Conservation (phyloP, 441 rosid genomes). For the Euphorbia corollata region DNA sequence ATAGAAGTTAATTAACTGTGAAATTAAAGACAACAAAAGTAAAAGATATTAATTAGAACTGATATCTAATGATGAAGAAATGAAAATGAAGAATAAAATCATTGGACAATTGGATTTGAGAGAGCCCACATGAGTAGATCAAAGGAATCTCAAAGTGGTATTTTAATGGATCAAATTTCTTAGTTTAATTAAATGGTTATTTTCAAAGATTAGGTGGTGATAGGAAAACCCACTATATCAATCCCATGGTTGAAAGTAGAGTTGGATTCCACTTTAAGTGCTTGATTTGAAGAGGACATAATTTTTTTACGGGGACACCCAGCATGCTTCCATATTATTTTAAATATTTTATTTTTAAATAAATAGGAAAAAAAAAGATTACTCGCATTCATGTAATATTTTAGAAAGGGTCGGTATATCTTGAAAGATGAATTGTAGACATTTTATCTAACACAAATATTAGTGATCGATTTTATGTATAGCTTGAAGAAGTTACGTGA, state of each 20-base stretch:
- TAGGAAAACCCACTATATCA: conserved; percentile 59
- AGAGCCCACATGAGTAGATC: conserved; percentile 38
- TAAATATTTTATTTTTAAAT: too few relatives aligned
- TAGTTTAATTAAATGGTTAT: conserved; percentile 30
- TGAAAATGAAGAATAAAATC: conserved; percentile 20
- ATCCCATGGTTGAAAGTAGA: conserved; percentile 55
- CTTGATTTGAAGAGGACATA: conserved; percentile 43
- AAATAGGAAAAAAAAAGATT: too few relatives aligned
- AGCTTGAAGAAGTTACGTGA: too few relatives aligned
- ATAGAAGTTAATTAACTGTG: background rate
- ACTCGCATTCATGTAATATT: too few relatives aligned
- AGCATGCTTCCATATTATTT: conserved; percentile 14
- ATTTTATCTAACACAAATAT: too few relatives aligned
- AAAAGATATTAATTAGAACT: conserved; percentile 17
- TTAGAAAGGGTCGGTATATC: too few relatives aligned
- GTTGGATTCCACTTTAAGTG: conserved; percentile 82
- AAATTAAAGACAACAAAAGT: conserved; percentile 13
- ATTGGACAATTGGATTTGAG: conserved; percentile 44
- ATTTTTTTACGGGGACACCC: conserved; percentile 22
- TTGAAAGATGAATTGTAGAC: too few relatives aligned
- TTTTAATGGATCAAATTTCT: conserved; percentile 22
- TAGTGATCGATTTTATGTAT: too few relatives aligned
- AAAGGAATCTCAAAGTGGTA: conserved; percentile 28
- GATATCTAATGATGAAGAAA: conserved; percentile 23
- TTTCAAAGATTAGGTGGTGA: conserved; percentile 75